Evolutionary conservation across 495 filamentous ascomycete genomes (phyloP).

Genomic region (Penicillium turbatum): DNA sequence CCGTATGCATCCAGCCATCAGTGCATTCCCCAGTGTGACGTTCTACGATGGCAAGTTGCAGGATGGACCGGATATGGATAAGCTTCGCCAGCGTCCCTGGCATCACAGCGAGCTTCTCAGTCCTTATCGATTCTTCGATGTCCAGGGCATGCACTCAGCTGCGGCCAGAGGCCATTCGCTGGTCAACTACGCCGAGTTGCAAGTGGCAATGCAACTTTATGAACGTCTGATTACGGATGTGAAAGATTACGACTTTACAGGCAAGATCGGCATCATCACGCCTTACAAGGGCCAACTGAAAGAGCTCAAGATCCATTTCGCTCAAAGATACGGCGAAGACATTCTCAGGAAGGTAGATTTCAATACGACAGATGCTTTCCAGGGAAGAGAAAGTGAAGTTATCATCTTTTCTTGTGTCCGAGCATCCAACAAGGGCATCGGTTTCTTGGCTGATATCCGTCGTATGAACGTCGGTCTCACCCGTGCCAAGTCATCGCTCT

Average conservation of each 20-base stretch:
- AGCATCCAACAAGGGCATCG: conserved; percentile 87
- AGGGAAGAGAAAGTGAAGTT: conserved; percentile 92
- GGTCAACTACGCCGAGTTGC: conserved; percentile 81
- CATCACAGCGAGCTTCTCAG: conserved; percentile 75
- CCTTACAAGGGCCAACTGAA: conserved; percentile 93
- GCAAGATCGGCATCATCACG: conserved; percentile 93
- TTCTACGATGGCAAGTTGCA: conserved; percentile 88
- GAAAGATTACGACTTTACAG: conserved; percentile 59
- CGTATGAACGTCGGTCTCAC: conserved; percentile 99
- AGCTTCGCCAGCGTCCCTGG: conserved; percentile 73
- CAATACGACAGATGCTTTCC: conserved; percentile 98
- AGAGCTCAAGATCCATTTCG: conserved; percentile 70
- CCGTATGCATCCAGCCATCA: conserved; percentile 98
- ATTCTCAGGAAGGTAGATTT: conserved; percentile 84
- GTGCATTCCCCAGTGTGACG: conserved; percentile 76
- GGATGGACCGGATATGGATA: conserved; percentile 79
- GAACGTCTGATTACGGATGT: conserved; percentile 72
- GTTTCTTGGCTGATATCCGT: conserved; percentile 95
- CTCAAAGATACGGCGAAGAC: conserved; percentile 60
- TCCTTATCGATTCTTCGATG: conserved; percentile 97
- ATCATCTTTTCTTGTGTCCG: conserved; percentile 99
- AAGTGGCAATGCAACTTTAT: conserved; percentile 79
- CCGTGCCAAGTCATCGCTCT: conserved; percentile 90
- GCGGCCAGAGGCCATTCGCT: conserved; percentile 79
- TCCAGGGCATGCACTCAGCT: conserved; percentile 77